These are phyloP conservation scores for Eucalyptus virginea DNA, from an alignment of 345 rosid genomes.

Conservation along the genomic window DNA sequence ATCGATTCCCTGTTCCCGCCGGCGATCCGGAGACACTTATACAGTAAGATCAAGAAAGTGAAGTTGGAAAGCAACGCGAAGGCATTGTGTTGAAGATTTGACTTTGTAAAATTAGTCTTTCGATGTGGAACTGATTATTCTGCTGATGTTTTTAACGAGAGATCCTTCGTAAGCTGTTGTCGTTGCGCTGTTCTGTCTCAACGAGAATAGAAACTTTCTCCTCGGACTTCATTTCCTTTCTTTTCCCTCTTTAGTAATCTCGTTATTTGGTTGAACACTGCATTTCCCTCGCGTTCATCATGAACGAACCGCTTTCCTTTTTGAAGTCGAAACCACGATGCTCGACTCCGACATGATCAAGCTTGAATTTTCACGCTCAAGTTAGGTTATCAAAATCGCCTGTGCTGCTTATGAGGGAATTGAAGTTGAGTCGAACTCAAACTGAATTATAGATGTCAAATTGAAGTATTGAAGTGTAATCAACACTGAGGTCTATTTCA, in stretches of 20 bases:
- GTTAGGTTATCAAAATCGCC: background rate
- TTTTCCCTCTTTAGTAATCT: background rate
- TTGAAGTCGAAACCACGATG: background rate
- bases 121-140: background rate
- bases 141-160: background rate
- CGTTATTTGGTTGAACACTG: background rate
- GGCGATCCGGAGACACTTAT: background rate
- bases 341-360: background rate
- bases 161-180: background rate
- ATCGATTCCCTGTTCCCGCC: conserved; percentile 12
- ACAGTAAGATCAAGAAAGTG: conserved; percentile 14
- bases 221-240: background rate
- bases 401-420: background rate
- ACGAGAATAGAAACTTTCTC: background rate
- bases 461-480: background rate
- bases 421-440: background rate
- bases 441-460: background rate
- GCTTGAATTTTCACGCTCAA: background rate
- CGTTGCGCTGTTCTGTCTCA: background rate
- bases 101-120: background rate
- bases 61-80: background rate
- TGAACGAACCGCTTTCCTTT: background rate
- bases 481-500: background rate
- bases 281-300: background rate
- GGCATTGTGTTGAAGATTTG: background rate